Evolutionary conservation across 169 alveolate genomes (phyloP), one percentile per base, ranked within the genome.

Genomic region (Plasmodium malariae): DNA sequence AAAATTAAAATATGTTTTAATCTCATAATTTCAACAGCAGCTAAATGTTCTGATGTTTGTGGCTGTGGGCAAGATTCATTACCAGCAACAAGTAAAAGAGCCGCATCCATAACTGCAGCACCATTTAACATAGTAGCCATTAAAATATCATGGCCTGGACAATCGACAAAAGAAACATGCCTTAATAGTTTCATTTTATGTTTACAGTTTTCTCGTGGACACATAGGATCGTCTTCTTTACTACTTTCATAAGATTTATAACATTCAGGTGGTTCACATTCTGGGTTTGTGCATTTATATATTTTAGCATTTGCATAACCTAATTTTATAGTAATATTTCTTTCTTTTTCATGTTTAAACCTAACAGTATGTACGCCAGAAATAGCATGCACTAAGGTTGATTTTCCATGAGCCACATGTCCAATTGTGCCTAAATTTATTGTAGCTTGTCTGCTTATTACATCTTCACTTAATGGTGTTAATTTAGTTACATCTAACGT

Each of bases 121-220:
- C 99, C 99, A 92, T 98, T 98, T 37, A 99, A 95, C 99, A 99
- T 98, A 28, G 99, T 99, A 14, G 99, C 99, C 99, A 99, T 99
- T 86, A 98, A 97, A 95, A 99, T 98, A 93, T 99, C 99, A 96
- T 98, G 99, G 11, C 99, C 99, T 32, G 99, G 99, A 93, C 99
- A 98, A 93, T 99, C 99, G 5, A 99, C 99, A 91, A 99, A 99
- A 21, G 99, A 98, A 24, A 99, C 98, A 92, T 98, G 99, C 69
- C 97, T 59, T 86, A 93, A 87, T 36, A 95, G 78, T 76, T 96
- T 93, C 98, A 96, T 96, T 91, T 94, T 95, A 88, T 93, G 95
- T 89, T 96, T 76, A 88, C 97, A 94, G 59, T 93, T 92, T 68
- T 93, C 96, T 95, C 98, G 72, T 60, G 94, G 93, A 57, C 99